A percentile compares a stretch with the other conserved stretches of the same genome.
Conservation (phyloP, 805 yeast species). For the Brettanomyces nanus region DNA sequence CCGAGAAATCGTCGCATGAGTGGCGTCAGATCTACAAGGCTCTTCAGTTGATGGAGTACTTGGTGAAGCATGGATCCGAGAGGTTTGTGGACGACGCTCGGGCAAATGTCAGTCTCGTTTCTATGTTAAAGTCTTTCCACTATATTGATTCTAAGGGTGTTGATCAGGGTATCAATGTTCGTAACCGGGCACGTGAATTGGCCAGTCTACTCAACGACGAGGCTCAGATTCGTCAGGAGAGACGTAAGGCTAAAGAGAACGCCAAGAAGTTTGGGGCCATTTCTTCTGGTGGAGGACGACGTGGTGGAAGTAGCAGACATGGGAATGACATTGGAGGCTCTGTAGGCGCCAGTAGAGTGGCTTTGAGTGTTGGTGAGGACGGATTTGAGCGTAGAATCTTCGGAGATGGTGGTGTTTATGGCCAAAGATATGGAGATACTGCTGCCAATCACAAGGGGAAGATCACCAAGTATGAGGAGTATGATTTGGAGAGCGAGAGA, state of each 20-base stretch:
- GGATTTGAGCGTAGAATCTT: constrained; percentile 44
- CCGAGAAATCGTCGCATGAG: constrained; percentile 92
- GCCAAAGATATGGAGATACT: constrained; percentile 55
- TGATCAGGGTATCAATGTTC: constrained; percentile 92
- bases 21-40: constrained; percentile 98
- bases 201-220: constrained; percentile 70
- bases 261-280: constrained; percentile 78
- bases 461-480: constrained; percentile 45
- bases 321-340: constrained; percentile 15
- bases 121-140: constrained; percentile 88
- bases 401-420: constrained; percentile 68
- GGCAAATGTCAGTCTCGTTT: constrained; percentile 55
- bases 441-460: constrained; percentile 25
- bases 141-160: constrained; percentile 89
- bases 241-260: constrained; percentile 85
- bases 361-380: constrained; percentile 39
- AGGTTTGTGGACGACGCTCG: constrained; percentile 93
- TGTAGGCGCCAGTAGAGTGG: constrained; percentile 24
- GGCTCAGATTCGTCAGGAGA: constrained; percentile 64
- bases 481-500: constrained; percentile 38
- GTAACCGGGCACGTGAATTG: constrained; percentile 81
- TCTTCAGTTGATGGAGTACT: constrained; percentile 82
- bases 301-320: constrained; percentile 52
- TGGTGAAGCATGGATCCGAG: constrained; percentile 89
- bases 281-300: constrained; percentile 34